phyloP scores from a whole-genome alignment of 2,329 filamentous ascomycete species.

The Colletotrichum karsti region DNA sequence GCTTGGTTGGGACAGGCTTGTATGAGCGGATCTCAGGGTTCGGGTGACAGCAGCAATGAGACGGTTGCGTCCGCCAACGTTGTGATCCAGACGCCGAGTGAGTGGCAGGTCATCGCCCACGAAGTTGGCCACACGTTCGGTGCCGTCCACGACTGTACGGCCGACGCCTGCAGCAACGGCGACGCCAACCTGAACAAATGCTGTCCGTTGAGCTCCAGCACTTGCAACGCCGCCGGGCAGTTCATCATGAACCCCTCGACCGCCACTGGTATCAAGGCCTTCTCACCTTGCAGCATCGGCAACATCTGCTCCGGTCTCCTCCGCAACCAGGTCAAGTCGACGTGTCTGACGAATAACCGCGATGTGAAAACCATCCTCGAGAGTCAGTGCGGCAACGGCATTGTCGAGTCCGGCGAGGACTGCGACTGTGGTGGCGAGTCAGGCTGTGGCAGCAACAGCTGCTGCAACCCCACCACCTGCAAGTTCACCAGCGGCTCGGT shows the following conservation, averaged over 20 bases:
- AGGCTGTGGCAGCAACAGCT: conserved; percentile 78
- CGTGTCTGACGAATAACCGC: conserved; percentile 86
- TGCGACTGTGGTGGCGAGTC: conserved; percentile 89
- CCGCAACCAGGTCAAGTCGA: conserved; percentile 77
- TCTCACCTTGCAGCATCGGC: conserved; percentile 89
- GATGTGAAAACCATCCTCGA: conserved; percentile 83
- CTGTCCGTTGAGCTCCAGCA: conserved; percentile 75
- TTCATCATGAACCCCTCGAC: conserved; percentile 99
- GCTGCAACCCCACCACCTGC: conserved; percentile 89
- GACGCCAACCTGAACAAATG: conserved; percentile 67
- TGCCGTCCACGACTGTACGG: conserved; percentile 91
- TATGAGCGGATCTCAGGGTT: conserved; percentile 64
- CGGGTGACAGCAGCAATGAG: conserved; percentile 64
- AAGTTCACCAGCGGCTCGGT: conserved; percentile 79
- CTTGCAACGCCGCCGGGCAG: conserved; percentile 78
- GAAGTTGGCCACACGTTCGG: conserved; percentile 95
- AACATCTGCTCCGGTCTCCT: conserved; percentile 92
- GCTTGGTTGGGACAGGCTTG: conserved; percentile 95
- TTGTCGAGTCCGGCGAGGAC: conserved; percentile 88
- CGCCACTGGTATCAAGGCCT: conserved; percentile 73
- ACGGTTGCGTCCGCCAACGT: conserved; percentile 89
- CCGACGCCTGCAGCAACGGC: conserved; percentile 70
- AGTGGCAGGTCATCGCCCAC: conserved; percentile 97
- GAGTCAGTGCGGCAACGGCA: conserved; percentile 93
- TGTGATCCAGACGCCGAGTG: conserved; percentile 81